Base-by-base conservation (phyloP, 1,284 basidiomycete species). In the Cryptococcus neoformans region DNA sequence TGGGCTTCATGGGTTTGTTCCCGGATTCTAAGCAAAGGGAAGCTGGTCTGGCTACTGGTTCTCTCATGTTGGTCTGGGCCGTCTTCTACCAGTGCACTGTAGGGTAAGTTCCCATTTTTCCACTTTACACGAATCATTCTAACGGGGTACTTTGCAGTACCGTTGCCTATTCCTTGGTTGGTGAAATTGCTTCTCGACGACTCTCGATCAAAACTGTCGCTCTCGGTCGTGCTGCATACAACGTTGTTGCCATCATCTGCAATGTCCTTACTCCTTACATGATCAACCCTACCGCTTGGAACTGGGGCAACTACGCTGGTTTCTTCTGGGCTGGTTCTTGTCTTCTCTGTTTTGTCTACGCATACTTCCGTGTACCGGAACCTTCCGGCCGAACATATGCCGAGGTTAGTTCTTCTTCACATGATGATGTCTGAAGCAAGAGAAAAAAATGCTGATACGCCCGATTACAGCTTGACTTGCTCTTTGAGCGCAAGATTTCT, bases 131-230 rank as follows among this genome's bases (percentile, higher is more conserved):
- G 1, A 37, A 16, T 35, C 42, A 37, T 50, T 37, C 45, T 37
- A 14, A 10, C n/a, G 12, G 34, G 21, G 11, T 46, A 4, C 1
- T 6, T 8, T 6, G 10, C 40, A 62, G 61, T 12, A 67, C 66
- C 38, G 58, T 70, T 47, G 64, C 60, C 12, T 80, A 78, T 67
- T 75, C 74, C 44, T 68, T 82, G 49, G 80, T 81, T 7, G 76
- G 79, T 14, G 81, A 82, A 55, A 68, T 81, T 44, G 71, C 77
- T 0, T 78, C 80, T n/a, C 77, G 79, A 16, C 74, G 80, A 28
- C 73, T 81, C 5, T 71, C 78, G 47, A 77, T 80, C 63, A 83
- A 83, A 73, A 81, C 81, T 1, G 76, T 83, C 59, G 82, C 79
- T 0, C 73, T 84, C 28, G 78, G 80, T 37, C 77, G 83, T 49